phyloP scores from a whole-genome alignment of 1,284 basidiomycete species.

The Rhodofomes roseus region DNA sequence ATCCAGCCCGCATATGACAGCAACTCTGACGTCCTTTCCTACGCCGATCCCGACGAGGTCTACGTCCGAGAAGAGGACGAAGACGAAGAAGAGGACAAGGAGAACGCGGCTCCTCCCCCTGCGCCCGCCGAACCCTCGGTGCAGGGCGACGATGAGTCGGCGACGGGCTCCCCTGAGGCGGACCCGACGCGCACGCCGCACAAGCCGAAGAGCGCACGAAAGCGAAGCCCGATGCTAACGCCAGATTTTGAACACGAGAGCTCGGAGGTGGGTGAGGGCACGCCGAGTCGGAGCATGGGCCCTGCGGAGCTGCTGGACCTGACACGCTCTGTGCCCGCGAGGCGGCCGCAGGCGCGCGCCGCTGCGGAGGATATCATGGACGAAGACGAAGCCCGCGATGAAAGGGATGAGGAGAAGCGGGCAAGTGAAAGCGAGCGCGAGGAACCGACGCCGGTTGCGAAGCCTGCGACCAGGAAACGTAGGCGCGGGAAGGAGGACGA shows the following conservation, averaged over 20 bases:
- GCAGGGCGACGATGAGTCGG: conserved; percentile 1
- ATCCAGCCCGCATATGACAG: neutral
- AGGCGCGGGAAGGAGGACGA: conserved; percentile 14
- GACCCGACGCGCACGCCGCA: conserved; percentile 17
- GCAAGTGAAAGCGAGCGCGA: neutral
- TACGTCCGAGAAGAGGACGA: neutral
- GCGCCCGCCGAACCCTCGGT: conserved; percentile 6
- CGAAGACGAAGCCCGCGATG: neutral
- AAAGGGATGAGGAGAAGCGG: neutral
- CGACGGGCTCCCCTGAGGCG: conserved; percentile 13
- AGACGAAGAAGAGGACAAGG: conserved; percentile 7
- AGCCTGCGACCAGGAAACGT: conserved; percentile 9
- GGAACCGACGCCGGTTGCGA: conserved; percentile 2
- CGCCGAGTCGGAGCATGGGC: conserved; percentile 9
- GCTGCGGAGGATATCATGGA: neutral
- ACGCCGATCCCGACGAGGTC: conserved; percentile 4
- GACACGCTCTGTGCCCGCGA: neutral
- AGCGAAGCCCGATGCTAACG: conserved; percentile 18
- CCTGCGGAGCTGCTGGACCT: neutral
- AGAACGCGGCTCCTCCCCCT: conserved; percentile 9
- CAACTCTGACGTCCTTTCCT: conserved; percentile 3
- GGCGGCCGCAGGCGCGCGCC: neutral
- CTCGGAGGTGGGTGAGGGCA: conserved; percentile 6
- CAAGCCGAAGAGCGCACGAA: conserved; percentile 17
- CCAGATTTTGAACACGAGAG: conserved; percentile 12